Conservation (phyloP, 768 basidiomycete species). For the Amanita molliuscula region DNA sequence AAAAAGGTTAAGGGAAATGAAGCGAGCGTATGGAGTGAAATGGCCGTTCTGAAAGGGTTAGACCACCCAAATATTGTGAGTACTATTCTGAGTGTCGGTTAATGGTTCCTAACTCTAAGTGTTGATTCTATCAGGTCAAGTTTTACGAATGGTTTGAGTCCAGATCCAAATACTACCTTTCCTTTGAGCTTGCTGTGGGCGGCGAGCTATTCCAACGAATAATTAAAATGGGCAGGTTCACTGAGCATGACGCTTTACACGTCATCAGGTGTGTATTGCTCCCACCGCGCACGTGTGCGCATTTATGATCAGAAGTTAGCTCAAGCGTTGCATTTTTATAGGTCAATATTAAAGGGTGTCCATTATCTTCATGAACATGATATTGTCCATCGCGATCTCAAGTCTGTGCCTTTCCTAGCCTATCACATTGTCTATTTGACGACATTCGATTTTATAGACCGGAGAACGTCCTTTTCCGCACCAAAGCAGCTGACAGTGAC, state of each 20-base stretch:
- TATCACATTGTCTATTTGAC: neutral
- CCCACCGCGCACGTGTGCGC: neutral
- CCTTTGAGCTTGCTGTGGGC: slow-evolving; percentile 88
- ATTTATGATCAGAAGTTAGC: neutral
- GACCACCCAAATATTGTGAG: slow-evolving; percentile 87
- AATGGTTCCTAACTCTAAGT: neutral
- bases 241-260: slow-evolving; percentile 79
- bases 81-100: slow-evolving; percentile 7
- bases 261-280: slow-evolving; percentile 52
- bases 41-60: slow-evolving; percentile 83
- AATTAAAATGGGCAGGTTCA: slow-evolving; percentile 78
- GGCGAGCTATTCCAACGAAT: slow-evolving; percentile 94
- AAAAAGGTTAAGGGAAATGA: slow-evolving; percentile 94
- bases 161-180: slow-evolving; percentile 87
- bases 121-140: slow-evolving; percentile 47
- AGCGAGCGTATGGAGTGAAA: slow-evolving; percentile 82
- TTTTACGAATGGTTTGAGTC: slow-evolving; percentile 98
- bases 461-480: slow-evolving; percentile 92
- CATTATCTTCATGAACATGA: slow-evolving; percentile 85
- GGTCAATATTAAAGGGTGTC: slow-evolving; percentile 78
- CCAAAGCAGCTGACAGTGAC: slow-evolving; percentile 63
- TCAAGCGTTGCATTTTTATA: slow-evolving; percentile 16
- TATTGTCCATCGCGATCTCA: slow-evolving; percentile 95
- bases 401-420: slow-evolving; percentile 33
- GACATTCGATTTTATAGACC: slow-evolving; percentile 39